Evolutionary conservation across 768 basidiomycete species (phyloP).

Genomic region (Naematelia encephala): DNA sequence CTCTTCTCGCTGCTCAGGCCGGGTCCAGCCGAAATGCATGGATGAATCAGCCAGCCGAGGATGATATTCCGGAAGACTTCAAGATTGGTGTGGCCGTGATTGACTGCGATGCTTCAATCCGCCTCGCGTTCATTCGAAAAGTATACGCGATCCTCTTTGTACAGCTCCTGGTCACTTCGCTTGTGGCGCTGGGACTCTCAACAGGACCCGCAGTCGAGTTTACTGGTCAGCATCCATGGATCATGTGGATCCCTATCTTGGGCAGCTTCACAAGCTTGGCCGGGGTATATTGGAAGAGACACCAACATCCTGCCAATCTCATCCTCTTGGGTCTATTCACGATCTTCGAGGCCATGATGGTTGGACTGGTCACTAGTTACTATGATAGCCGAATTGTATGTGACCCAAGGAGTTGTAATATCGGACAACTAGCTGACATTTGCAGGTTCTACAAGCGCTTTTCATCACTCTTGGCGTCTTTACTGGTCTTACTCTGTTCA

Average conservation of each 20-base stretch:
- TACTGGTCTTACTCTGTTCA: slow-evolving; percentile 88
- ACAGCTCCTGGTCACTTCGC: slow-evolving; percentile 63
- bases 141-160: slow-evolving; percentile 58
- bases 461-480: slow-evolving; percentile 90
- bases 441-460: slow-evolving; percentile 80
- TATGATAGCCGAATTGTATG: slow-evolving; percentile 47
- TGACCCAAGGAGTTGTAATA: slow-evolving; percentile 57
- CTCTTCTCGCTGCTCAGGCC: slow-evolving; percentile 19
- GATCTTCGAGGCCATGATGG: slow-evolving; percentile 78
- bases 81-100: slow-evolving; percentile 55
- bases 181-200: slow-evolving; percentile 71
- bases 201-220: slow-evolving; percentile 65
- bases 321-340: slow-evolving; percentile 83
- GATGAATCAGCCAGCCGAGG: slow-evolving; percentile 66
- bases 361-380: slow-evolving; percentile 71
- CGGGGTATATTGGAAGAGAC: slow-evolving; percentile 86
- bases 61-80: slow-evolving; percentile 88
- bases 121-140: slow-evolving; percentile 78
- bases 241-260: slow-evolving; percentile 46
- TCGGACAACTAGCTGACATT: neutral
- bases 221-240: slow-evolving; percentile 75
- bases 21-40: slow-evolving; percentile 39
- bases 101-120: slow-evolving; percentile 60
- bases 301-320: slow-evolving; percentile 82
- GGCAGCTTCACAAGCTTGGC: slow-evolving; percentile 76